Evolutionary conservation across 2,329 filamentous ascomycete species (phyloP).

Genomic region (Cercospora zeae-maydis): DNA sequence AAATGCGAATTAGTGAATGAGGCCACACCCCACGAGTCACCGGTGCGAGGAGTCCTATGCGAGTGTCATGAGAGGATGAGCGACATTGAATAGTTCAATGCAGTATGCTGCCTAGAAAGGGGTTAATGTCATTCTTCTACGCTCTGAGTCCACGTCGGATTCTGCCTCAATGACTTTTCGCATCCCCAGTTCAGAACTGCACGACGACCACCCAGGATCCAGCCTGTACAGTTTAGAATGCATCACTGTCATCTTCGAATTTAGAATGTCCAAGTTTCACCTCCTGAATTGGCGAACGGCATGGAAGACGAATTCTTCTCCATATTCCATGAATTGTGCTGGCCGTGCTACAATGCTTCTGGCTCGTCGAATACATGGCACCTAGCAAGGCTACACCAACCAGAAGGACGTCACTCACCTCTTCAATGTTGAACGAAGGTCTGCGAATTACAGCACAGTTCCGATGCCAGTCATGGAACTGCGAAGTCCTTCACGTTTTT

Average conservation of each 20-base stretch:
- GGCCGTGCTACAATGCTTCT: conserved; percentile 11
- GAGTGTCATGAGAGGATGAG: background rate
- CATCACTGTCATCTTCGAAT: background rate
- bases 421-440: conserved; percentile 5
- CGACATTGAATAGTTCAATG: too few relatives aligned
- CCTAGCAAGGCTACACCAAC: conserved; percentile 8
- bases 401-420: background rate
- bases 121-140: too few relatives aligned
- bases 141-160: background rate
- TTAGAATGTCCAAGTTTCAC: background rate
- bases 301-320: conserved; percentile 9
- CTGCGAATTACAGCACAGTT: conserved; percentile 9
- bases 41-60: background rate
- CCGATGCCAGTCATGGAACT: conserved; percentile 14
- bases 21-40: background rate
- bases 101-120: too few relatives aligned
- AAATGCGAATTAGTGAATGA: background rate
- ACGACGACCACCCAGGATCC: conserved; percentile 10
- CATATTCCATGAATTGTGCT: conserved; percentile 9
- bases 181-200: conserved; percentile 11
- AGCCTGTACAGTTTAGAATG: conserved; percentile 7
- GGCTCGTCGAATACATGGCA: conserved; percentile 12
- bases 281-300: background rate
- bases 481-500: conserved; percentile 6
- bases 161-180: too few relatives aligned